These are phyloP conservation scores for Schrenkiella parvula DNA, from an alignment of 345 rosid genomes.

Conservation along the genomic window DNA sequence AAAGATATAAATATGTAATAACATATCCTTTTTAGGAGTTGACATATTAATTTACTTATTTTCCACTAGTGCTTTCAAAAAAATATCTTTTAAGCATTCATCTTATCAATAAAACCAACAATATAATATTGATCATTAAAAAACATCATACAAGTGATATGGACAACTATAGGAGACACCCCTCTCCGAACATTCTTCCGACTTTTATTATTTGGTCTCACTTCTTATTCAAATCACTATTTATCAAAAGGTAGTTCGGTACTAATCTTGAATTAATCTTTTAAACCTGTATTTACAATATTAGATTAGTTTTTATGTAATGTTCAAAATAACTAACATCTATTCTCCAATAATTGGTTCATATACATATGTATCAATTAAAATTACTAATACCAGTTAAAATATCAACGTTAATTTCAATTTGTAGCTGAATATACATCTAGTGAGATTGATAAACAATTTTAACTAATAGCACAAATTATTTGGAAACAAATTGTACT, in stretches of 20 bases:
- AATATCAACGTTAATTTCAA: neutral
- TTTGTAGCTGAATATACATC: neutral
- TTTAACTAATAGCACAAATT: neutral
- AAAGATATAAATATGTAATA: neutral
- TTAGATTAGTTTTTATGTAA: neutral
- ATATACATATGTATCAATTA: neutral
- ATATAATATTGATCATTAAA: neutral
- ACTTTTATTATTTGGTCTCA: neutral
- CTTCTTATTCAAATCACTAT: conserved; percentile 4
- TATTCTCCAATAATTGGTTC: neutral
- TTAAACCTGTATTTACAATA: neutral
- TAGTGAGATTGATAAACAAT: neutral
- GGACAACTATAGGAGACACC: conserved; percentile 17
- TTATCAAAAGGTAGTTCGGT: conserved; percentile 2
- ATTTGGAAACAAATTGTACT: neutral
- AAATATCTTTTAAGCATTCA: neutral
- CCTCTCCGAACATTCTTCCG: conserved; percentile 17
- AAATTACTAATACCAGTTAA: neutral
- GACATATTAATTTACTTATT: conserved; percentile 22
- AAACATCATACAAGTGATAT: conserved; percentile 3
- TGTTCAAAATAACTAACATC: neutral
- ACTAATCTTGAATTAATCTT: neutral
- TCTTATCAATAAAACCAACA: conserved; percentile 17
- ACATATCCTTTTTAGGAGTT: conserved; percentile 18
- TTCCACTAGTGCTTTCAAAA: conserved; percentile 16